phyloP scores from a whole-genome alignment of 306 rosid genomes.

The Begonia fuchsioides region DNA sequence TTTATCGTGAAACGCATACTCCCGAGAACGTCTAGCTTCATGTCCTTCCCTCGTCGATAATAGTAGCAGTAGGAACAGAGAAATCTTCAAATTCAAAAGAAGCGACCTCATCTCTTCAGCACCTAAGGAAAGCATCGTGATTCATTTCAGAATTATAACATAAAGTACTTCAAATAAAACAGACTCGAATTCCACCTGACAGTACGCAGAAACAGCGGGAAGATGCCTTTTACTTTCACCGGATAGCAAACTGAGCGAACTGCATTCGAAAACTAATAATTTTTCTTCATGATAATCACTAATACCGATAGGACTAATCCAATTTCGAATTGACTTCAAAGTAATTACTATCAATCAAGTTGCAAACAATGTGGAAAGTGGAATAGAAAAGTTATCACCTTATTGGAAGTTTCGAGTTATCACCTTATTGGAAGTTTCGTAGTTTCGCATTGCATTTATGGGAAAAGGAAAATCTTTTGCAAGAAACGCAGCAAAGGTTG shows the following conservation, averaged over 20 bases:
- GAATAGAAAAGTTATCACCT: constrained; percentile 17
- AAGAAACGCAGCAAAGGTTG: constrained; percentile 13
- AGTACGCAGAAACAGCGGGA: constrained; percentile 23
- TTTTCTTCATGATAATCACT: no score
- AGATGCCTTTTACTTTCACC: constrained; percentile 25
- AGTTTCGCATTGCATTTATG: constrained; percentile 14
- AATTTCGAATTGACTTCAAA: no score
- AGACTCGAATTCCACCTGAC: constrained; percentile 33
- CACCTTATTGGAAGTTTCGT: constrained; percentile 7
- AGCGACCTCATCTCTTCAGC: constrained; percentile 34
- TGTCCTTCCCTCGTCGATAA: constrained; percentile 23
- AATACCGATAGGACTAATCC: no score
- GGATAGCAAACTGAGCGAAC: constrained; percentile 7
- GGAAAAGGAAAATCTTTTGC: constrained; percentile 16
- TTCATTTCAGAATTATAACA: no score
- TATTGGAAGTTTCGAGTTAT: no score
- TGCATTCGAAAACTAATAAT: no score
- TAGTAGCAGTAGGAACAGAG: constrained; percentile 27
- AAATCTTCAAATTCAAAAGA: constrained; percentile 38
- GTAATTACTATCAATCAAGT: no score
- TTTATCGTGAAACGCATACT: no score
- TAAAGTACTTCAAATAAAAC: constrained; percentile 1
- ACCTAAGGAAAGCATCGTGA: constrained; percentile 1
- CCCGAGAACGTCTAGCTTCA: constrained; percentile 57
- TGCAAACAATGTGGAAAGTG: background rate